phyloP scores from a whole-genome alignment of 257 asterid genomes.

The Lantana camara region DNA sequence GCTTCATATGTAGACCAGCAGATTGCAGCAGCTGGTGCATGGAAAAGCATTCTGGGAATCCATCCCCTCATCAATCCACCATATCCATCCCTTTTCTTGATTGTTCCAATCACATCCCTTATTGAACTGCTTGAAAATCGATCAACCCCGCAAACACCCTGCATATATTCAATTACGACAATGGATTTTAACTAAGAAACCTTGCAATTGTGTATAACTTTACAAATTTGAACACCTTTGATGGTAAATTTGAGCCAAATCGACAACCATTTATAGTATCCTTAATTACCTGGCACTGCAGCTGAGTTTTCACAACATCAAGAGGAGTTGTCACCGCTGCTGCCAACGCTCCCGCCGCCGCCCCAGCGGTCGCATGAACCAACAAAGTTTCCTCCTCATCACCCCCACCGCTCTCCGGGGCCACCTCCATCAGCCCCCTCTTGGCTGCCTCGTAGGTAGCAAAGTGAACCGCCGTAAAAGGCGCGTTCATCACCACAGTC shows the following conservation, averaged over 20 bases:
- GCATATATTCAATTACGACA: neutral
- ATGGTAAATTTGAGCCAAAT: too few species aligned
- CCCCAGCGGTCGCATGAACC: conserved; percentile 72
- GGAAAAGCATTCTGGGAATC: conserved; percentile 72
- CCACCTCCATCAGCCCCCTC: conserved; percentile 39
- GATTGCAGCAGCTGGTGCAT: conserved; percentile 79
- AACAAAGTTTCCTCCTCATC: conserved; percentile 45
- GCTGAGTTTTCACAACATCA: conserved; percentile 68
- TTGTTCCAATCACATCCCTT: conserved; percentile 36
- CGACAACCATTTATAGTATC: too few species aligned
- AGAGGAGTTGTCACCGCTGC: conserved; percentile 65
- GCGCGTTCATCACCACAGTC: conserved; percentile 70
- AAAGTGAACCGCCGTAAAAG: conserved; percentile 65
- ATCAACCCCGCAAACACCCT: conserved; percentile 76
- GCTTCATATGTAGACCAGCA: conserved; percentile 82
- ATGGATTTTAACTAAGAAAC: too few species aligned
- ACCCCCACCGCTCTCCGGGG: conserved; percentile 22
- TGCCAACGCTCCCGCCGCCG: conserved; percentile 66
- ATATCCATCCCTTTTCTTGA: conserved; percentile 57
- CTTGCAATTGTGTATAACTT: too few species aligned
- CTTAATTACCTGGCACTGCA: conserved; percentile 66
- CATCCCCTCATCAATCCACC: conserved; percentile 60
- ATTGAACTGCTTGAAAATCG: conserved; percentile 58
- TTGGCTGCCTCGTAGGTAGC: conserved; percentile 65
- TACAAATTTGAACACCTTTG: too few species aligned